Percentiles rank a stretch among this genome's conserved stretches.
Conservation (phyloP, 2,329 filamentous ascomycete genomes). For the Diaporthe australafricana region DNA sequence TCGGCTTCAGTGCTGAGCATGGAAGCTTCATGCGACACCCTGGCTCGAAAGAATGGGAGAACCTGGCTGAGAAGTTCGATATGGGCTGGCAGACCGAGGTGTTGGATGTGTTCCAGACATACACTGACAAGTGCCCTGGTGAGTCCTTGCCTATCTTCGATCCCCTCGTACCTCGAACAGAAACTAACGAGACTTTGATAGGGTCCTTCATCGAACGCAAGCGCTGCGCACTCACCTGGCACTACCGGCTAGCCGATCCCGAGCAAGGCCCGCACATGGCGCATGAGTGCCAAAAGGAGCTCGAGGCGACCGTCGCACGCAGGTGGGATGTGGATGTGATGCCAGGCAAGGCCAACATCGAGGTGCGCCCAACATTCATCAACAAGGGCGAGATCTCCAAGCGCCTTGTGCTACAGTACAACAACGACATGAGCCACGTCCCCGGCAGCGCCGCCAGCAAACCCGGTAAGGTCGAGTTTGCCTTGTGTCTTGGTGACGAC, state of each 20-base stretch:
- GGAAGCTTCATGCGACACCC: conserved; percentile 94
- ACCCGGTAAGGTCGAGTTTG: conserved; percentile 78
- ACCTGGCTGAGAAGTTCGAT: conserved; percentile 85
- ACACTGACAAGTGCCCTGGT: conserved; percentile 88
- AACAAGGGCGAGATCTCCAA: conserved; percentile 98
- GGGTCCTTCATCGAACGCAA: conserved; percentile 95
- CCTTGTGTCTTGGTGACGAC: conserved; percentile 93
- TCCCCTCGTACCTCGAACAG: background rate
- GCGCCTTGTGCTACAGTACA: conserved; percentile 82
- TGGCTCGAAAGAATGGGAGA: conserved; percentile 82
- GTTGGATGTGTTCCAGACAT: conserved; percentile 85
- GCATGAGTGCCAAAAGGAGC: conserved; percentile 81
- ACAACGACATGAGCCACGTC: conserved; percentile 51
- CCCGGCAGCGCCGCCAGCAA: conserved; percentile 42
- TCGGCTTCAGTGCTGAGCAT: conserved; percentile 97
- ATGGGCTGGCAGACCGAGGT: conserved; percentile 95
- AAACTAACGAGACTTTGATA: conserved; percentile 48
- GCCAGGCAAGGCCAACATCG: conserved; percentile 95
- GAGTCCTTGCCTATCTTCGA: conserved; percentile 45
- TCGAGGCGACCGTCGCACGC: conserved; percentile 80
- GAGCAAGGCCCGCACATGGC: conserved; percentile 86
- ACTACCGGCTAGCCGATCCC: conserved; percentile 91
- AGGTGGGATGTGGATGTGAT: conserved; percentile 96
- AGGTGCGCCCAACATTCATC: conserved; percentile 95
- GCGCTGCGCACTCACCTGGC: conserved; percentile 94